Evolutionary conservation across 352 stramenopile species (phyloP).

Genomic region (Elongisporangium anandrum): DNA sequence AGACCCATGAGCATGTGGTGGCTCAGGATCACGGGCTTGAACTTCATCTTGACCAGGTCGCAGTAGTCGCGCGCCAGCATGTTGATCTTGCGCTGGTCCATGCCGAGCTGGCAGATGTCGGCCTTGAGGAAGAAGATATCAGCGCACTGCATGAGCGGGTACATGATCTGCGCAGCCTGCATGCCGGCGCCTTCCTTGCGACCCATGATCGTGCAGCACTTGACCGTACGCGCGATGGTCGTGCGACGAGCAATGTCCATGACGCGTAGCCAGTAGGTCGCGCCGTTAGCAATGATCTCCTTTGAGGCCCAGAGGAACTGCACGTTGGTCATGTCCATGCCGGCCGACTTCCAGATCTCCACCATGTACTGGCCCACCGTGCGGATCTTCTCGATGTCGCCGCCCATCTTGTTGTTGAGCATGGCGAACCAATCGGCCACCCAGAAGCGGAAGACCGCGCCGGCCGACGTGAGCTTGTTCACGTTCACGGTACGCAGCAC

Average conservation of each 20-base stretch:
- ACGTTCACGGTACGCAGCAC: conserved; percentile 97
- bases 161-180: conserved; percentile 95
- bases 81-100: conserved; percentile 99
- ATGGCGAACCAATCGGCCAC: conserved; percentile 99
- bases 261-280: conserved; percentile 91
- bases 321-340: conserved; percentile 99
- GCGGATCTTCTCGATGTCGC: conserved; percentile 96
- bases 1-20: conserved; percentile 99
- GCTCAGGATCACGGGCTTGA: conserved; percentile 96
- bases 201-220: conserved; percentile 99
- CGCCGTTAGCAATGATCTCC: conserved; percentile 89
- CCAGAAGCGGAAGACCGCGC: conserved; percentile 99
- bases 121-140: conserved; percentile 99
- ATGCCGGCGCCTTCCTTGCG: conserved; percentile 88
- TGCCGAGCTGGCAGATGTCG: conserved; percentile 98
- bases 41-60: conserved; percentile 92
- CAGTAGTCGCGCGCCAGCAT: conserved; percentile 99
- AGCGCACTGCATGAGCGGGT: conserved; percentile 98
- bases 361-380: conserved; percentile 97
- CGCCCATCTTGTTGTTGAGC: conserved; percentile 99
- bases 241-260: conserved; percentile 93
- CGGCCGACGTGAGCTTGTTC: conserved; percentile 88
- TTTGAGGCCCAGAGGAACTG: conserved; percentile 98
- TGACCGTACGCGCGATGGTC: conserved; percentile 93
- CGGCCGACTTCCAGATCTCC: conserved; percentile 99